phyloP scores from a whole-genome alignment of 2,329 filamentous ascomycete genomes.

The Aspergillus calidoustus region DNA sequence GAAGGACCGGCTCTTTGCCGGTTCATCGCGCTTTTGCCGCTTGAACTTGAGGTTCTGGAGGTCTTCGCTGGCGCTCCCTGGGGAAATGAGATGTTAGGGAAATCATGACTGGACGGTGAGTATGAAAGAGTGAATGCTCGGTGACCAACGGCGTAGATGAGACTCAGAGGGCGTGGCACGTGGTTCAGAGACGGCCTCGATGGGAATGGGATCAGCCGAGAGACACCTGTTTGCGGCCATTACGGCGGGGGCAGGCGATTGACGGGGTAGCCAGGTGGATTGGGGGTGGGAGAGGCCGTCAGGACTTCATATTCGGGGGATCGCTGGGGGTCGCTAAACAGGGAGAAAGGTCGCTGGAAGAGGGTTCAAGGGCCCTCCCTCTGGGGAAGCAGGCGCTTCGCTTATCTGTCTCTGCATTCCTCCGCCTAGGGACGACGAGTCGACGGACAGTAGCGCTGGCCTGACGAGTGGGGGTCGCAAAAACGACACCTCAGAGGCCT shows the following conservation, averaged over 20 bases:
- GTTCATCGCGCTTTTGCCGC: constrained; percentile 33
- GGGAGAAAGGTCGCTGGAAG: constrained; percentile 3
- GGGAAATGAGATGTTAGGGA: constrained; percentile 17
- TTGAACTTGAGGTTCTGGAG: constrained; percentile 26
- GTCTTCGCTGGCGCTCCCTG: constrained; percentile 27
- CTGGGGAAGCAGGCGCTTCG: constrained; percentile 8
- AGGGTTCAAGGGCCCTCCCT: not conserved
- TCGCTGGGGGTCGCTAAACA: not conserved
- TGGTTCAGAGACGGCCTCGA: constrained; percentile 13
- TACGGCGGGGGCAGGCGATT: constrained; percentile 10
- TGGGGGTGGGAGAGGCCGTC: constrained; percentile 13
- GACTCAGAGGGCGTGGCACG: constrained; percentile 18
- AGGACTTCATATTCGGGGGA: constrained; percentile 22
- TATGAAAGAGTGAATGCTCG: constrained; percentile 2
- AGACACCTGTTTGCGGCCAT: constrained; percentile 27
- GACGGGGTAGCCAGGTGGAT: constrained; percentile 8
- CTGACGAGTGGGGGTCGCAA: constrained; percentile 8
- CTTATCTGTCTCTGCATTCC: constrained; percentile 16
- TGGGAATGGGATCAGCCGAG: constrained; percentile 23
- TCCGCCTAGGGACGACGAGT: constrained; percentile 7
- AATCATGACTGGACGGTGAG: not conserved
- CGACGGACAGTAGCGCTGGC: constrained; percentile 3
- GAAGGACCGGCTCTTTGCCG: constrained; percentile 38
- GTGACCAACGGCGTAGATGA: constrained; percentile 26
- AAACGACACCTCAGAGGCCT: constrained; percentile 10